Evolutionary conservation across 139 green algal genomes (phyloP), one percentile per base, ranked within the genome.

Genomic region (Pseudopediastrum boryanum): DNA sequence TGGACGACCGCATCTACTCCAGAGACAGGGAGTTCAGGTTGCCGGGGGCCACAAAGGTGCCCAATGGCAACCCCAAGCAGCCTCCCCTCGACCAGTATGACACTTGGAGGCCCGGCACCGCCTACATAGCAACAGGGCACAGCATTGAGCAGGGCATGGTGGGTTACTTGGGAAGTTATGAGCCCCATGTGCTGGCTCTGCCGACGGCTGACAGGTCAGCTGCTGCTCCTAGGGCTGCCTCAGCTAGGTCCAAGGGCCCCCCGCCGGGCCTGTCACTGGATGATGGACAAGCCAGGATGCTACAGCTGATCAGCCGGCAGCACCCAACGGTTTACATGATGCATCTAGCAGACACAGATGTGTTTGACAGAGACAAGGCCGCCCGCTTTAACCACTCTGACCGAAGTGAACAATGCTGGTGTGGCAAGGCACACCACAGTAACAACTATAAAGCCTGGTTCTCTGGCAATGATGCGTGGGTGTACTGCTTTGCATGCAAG

Each of bases 361-460:
- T 64, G 27, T 64, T 27, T 27, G 54, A 64, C 54, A 64, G 12
- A 29, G 54, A 64, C 54, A 64, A 64, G 27, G 54, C 54, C 33
- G 27, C 54, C 1, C 33, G 54, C 5, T 64, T 64, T 29, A 64
- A 64, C 54, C 54, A 64, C 54, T 39, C 54, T 39, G 54, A 64
- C 12, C 8, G 54, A 7, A 36, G 4, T 39, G 54, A 64, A 29
- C 8, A 64, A 29, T 64, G 54, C 54, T 64, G 54, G 52, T 62
- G 52, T n/a, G 52, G 52, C 52, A 62, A 62, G 52, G 52, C 52
- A 6, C 52, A 62, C 52, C 29, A 62, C 52, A 62, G 52, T n/a
- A 62, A 62, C 52, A 62, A 62, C 52, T 62, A 62, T n/a, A n/a
- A 25, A 25, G 52, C 52, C 52, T 62, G 52, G 52, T 62, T 62